These are phyloP conservation scores for Penicillium fuscoglaucum DNA, from an alignment of 2,329 filamentous ascomycete genomes.

Conservation along the genomic window DNA sequence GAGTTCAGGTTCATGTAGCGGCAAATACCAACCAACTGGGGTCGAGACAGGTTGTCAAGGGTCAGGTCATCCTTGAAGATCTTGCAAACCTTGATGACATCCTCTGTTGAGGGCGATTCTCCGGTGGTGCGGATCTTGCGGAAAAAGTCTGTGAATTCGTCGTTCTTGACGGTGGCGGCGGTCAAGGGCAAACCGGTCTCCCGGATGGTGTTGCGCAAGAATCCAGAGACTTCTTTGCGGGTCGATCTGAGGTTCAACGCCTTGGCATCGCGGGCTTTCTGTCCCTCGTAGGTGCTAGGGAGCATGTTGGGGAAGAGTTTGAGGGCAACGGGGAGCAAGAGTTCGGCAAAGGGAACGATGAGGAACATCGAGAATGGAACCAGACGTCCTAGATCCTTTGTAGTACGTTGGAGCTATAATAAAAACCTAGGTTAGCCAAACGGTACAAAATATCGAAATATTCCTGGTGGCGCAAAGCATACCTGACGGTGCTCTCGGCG, in stretches of 20 bases:
- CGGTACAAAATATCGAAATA: background rate
- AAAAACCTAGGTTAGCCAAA: constrained; percentile 14
- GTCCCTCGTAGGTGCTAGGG: constrained; percentile 93
- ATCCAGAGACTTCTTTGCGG: constrained; percentile 88
- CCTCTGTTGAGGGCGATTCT: constrained; percentile 80
- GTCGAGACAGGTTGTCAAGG: constrained; percentile 91
- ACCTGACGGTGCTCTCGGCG: constrained; percentile 87
- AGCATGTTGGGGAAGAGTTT: constrained; percentile 97
- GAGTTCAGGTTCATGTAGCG: constrained; percentile 97
- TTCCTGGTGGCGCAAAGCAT: constrained; percentile 17
- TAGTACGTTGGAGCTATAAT: constrained; percentile 73
- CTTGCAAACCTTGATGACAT: constrained; percentile 98
- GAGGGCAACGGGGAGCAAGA: constrained; percentile 85
- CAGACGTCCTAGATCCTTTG: constrained; percentile 87
- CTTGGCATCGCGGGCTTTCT: constrained; percentile 88
- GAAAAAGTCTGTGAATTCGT: constrained; percentile 97
- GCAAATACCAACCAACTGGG: constrained; percentile 96
- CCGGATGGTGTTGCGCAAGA: constrained; percentile 81
- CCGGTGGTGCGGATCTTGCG: constrained; percentile 90
- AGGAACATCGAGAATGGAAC: constrained; percentile 97
- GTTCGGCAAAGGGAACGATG: constrained; percentile 92
- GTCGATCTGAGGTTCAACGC: constrained; percentile 77
- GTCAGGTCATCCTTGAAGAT: constrained; percentile 98
- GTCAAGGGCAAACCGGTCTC: constrained; percentile 93
- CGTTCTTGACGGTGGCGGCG: constrained; percentile 77